Base-by-base conservation (phyloP, 2,329 filamentous ascomycete species). In the Diaporthe amygdali region DNA sequence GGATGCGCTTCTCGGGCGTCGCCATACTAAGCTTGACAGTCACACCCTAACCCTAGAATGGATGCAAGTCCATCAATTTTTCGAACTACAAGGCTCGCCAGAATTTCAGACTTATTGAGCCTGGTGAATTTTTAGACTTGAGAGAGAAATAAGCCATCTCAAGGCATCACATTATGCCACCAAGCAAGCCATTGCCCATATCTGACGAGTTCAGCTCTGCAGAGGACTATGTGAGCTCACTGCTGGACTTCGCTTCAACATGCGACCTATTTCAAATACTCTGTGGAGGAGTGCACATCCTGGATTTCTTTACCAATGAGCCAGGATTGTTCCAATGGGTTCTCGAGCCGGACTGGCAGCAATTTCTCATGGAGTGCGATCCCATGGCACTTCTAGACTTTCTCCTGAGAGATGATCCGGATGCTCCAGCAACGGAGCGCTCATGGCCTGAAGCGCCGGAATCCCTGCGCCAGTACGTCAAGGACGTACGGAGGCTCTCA, bases 221-320 rank as follows among this genome's bases (percentile, higher is more conserved):
- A 7, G 93, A 97, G 59, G 88, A 91, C 67, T 99, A 97, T 80
- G 88, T 97, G 61, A 86, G 93, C 32, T 91, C 91, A 22, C 88
- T 98, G 15, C 86, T 98, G 32, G 80, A 90, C 25, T 97, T 98
- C 77, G 89, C 91, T 1, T 91, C 91, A 7, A 91, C 90, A 2
- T 93, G 93, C 55, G 89, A 92, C 68, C 86, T 94, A 1, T 95
- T 98, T 76, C 93, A 94, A 75, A 94, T 94, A 32, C 87, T 99
- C n/a, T 97, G 95, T 79, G 96, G 96, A 68, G 95, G 96, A n/a
- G 94, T 98, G 0, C 96, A 99, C 79, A 95, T 99, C 74, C 87
- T 98, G 70, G 96, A 99, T 80, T 98, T 99, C 82, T 94, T 98
- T 83, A 98, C 95, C 2, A 90, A 90, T 51, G 90, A 94, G 59